Percentiles rank a stretch among this genome's conserved stretches.
These are phyloP conservation scores for Thuja plicata DNA, from an alignment of 83 land plant species.

Conservation along the genomic window DNA sequence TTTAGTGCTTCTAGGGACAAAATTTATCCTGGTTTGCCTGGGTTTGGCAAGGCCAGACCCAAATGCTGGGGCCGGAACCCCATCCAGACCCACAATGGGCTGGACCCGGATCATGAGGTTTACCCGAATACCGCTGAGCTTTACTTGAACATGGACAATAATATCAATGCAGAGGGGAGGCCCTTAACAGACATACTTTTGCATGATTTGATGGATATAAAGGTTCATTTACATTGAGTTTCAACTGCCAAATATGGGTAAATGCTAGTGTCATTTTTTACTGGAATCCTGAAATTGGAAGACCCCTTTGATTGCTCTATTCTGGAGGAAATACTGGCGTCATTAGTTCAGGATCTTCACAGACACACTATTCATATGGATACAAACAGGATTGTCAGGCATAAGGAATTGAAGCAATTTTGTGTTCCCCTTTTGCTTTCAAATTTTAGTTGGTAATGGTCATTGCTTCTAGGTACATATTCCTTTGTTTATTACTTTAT, in stretches of 20 bases:
- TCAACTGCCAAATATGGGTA: background rate
- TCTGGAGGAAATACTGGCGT: background rate
- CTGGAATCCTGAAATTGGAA: background rate
- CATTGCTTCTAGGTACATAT: background rate
- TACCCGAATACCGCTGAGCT: background rate
- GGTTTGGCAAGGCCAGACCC: no score
- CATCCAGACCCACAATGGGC: background rate
- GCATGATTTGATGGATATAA: background rate
- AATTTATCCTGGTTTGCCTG: no score
- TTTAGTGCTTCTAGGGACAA: no score
- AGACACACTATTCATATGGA: background rate
- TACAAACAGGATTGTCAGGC: background rate
- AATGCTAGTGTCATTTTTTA: background rate
- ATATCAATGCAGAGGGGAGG: background rate
- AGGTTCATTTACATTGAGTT: background rate
- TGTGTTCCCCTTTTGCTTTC: background rate
- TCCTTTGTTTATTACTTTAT: background rate
- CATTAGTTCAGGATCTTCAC: background rate
- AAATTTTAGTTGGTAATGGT: background rate
- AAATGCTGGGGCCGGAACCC: no score
- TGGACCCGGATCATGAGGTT: background rate
- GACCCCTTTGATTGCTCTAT: background rate
- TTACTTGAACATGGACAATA: background rate
- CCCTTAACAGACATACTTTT: background rate
- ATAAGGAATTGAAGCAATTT: background rate